A percentile compares a stretch with the other conserved stretches of the same genome.
Conservation (phyloP, 768 basidiomycete genomes). For the Mycena floridula region DNA sequence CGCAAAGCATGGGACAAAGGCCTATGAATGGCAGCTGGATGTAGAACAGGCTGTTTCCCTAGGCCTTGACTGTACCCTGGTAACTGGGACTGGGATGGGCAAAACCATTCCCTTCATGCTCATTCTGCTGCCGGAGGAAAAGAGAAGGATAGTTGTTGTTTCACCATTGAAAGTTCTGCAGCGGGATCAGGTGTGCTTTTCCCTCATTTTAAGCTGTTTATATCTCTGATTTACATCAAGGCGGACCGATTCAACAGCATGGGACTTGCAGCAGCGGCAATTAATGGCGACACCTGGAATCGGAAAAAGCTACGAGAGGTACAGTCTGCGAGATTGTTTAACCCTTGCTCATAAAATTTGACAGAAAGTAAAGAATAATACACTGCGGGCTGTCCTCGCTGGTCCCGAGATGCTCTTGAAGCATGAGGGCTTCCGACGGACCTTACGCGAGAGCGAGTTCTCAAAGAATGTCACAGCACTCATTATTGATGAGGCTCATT, state of each 20-base stretch:
- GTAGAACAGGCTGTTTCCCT: slow-evolving; percentile 27
- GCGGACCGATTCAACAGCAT: slow-evolving; percentile 21
- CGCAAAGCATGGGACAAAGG: slow-evolving; percentile 10
- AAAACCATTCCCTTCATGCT: slow-evolving; percentile 33
- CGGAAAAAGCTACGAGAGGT: slow-evolving; percentile 22
- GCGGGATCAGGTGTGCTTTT: slow-evolving; percentile 24
- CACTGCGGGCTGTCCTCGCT: slow-evolving; percentile 22
- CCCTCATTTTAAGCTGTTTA: background rate
- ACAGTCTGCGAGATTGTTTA: slow-evolving; percentile 1
- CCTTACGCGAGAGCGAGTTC: slow-evolving; percentile 15
- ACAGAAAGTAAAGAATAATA: slow-evolving; percentile 18
- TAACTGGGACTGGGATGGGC: slow-evolving; percentile 31
- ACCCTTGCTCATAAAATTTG: background rate
- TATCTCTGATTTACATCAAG: slow-evolving; percentile 7
- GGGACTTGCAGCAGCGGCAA: slow-evolving; percentile 21
- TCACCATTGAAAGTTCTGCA: slow-evolving; percentile 32
- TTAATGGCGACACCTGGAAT: slow-evolving; percentile 31
- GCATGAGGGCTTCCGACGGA: slow-evolving; percentile 20
- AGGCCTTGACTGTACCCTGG: slow-evolving; percentile 24
- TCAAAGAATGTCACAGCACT: slow-evolving; percentile 8
- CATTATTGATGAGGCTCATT: slow-evolving; percentile 22
- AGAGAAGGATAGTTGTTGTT: slow-evolving; percentile 23
- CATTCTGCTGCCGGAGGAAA: slow-evolving; percentile 16
- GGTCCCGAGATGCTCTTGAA: slow-evolving; percentile 35
- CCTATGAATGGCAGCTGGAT: slow-evolving; percentile 34